These are phyloP conservation scores for Saccharomycopsis javanensis DNA, from an alignment of 805 yeast genomes.

Conservation along the genomic window DNA sequence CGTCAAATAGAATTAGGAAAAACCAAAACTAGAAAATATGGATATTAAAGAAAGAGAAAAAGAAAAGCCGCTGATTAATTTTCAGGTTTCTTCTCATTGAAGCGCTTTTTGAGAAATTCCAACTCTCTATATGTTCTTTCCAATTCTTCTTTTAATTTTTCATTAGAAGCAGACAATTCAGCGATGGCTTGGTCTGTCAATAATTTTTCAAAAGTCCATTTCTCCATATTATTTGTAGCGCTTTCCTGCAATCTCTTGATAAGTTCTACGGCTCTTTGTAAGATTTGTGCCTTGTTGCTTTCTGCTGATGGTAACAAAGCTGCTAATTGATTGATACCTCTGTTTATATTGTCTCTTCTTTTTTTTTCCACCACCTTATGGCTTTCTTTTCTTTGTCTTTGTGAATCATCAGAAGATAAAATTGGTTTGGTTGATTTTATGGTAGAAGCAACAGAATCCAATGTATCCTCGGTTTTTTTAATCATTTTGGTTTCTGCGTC, in stretches of 20 bases:
- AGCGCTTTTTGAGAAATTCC: constrained; percentile 60
- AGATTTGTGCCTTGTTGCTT: constrained; percentile 82
- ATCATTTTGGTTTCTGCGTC: background rate
- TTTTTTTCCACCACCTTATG: constrained; percentile 95
- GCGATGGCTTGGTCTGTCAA: constrained; percentile 85
- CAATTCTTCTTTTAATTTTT: constrained; percentile 76
- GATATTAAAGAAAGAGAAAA: background rate
- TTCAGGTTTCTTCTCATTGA: background rate
- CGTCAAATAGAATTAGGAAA: too few relatives aligned
- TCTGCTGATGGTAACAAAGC: constrained; percentile 73
- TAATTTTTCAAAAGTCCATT: constrained; percentile 90
- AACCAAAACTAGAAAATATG: too few relatives aligned
- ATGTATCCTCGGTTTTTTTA: background rate
- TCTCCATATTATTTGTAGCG: constrained; percentile 81
- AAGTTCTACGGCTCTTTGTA: constrained; percentile 82
- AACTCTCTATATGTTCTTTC: constrained; percentile 89
- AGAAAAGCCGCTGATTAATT: background rate
- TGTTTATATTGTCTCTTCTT: constrained; percentile 79
- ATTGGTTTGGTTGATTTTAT: constrained; percentile 35
- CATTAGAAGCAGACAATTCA: constrained; percentile 77
- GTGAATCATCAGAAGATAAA: constrained; percentile 58
- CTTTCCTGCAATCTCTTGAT: constrained; percentile 84
- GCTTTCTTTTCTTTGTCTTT: constrained; percentile 70
- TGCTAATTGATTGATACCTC: constrained; percentile 76
- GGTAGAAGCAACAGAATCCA: background rate